Conservation (phyloP, 1,139 yeast genomes). For the Sugiyamaella sp. region DNA sequence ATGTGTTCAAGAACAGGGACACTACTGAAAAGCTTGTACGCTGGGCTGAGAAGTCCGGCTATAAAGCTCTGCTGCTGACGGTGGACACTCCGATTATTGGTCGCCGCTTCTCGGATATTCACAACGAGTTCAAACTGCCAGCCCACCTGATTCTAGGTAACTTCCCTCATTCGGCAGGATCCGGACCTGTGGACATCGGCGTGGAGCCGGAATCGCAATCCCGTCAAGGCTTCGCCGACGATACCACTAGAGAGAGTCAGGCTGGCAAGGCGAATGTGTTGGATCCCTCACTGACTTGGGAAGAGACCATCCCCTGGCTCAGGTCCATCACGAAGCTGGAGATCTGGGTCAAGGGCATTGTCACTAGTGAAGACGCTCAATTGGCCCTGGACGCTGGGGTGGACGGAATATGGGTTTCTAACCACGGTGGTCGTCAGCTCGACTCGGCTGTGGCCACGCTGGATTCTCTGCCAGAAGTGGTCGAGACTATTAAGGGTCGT, state of each 20-base stretch:
- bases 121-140: slow-evolving; percentile 51
- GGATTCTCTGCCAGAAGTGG: slow-evolving; percentile 64
- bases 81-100: slow-evolving; percentile 73
- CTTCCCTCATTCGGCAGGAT: slow-evolving; percentile 30
- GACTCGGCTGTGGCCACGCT: slow-evolving; percentile 64
- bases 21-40: slow-evolving; percentile 51
- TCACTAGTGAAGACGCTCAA: slow-evolving; percentile 63
- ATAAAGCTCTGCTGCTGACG: slow-evolving; percentile 62
- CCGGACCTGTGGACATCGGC: slow-evolving; percentile 39
- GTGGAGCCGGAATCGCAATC: slow-evolving; percentile 34
- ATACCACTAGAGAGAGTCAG: slow-evolving; percentile 21
- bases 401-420: slow-evolving; percentile 65
- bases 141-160: slow-evolving; percentile 40
- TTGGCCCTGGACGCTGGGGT: slow-evolving; percentile 59
- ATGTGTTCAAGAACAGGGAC: slow-evolving; percentile 49
- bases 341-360: slow-evolving; percentile 57
- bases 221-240: slow-evolving; percentile 28
- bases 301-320: slow-evolving; percentile 52
- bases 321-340: slow-evolving; percentile 42
- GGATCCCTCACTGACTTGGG: slow-evolving; percentile 70
- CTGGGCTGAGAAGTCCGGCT: slow-evolving; percentile 57
- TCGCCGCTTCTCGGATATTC: slow-evolving; percentile 58
- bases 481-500: slow-evolving; percentile 51
- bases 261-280: slow-evolving; percentile 50
- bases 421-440: slow-evolving; percentile 73